Percentiles rank a stretch among this genome's conserved stretches.
Conservation (phyloP, 192 early-diverging fungal genomes). For the Lobosporangium transversale region DNA sequence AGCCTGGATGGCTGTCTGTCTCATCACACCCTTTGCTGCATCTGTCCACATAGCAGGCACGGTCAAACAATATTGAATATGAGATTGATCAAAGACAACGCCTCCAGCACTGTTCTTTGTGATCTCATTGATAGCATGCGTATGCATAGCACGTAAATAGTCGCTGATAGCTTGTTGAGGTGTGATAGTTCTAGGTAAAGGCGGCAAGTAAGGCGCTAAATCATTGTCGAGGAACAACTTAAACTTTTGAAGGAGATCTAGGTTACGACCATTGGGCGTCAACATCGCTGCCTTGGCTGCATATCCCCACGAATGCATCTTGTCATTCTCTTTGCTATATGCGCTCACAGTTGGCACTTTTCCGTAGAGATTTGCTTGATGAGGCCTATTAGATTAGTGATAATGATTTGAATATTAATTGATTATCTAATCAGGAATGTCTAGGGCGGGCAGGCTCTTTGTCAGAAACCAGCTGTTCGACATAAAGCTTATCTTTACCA, state of each 20-base stretch:
- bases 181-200: constrained; percentile 49
- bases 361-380: constrained; percentile 54
- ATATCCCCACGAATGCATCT: constrained; percentile 59
- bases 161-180: constrained; percentile 44
- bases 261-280: constrained; percentile 44
- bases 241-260: constrained; percentile 54
- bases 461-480: too few relatives aligned
- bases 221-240: constrained; percentile 54
- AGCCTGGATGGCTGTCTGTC: constrained; percentile 63
- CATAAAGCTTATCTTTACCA: constrained; percentile 54
- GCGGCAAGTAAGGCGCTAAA: constrained; percentile 50
- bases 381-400: constrained; percentile 29
- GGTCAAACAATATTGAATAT: constrained; percentile 56
- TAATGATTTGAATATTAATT: too few relatives aligned
- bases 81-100: constrained; percentile 34
- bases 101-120: constrained; percentile 55
- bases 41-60: constrained; percentile 68
- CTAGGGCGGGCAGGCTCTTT: too few relatives aligned
- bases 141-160: constrained; percentile 51
- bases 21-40: constrained; percentile 64
- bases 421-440: not conserved
- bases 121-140: constrained; percentile 51
- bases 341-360: constrained; percentile 55
- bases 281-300: constrained; percentile 47
- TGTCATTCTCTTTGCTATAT: constrained; percentile 50